phyloP scores from a whole-genome alignment of 805 yeast species.

The Kodamaea hsintzibuensis region DNA sequence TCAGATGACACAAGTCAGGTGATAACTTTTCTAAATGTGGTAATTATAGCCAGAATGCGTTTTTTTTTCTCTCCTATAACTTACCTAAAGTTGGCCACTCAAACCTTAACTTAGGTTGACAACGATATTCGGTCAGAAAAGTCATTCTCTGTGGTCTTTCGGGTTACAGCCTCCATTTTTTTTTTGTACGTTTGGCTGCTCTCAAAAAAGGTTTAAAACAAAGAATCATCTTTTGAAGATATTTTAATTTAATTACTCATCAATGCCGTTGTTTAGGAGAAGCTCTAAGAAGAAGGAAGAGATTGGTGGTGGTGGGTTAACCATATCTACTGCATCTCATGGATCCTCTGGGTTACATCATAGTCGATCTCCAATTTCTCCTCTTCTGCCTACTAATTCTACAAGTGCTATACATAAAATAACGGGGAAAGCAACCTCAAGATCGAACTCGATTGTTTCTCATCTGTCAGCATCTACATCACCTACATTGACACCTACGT shows the following conservation, averaged over 20 bases:
- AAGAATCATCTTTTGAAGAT: background rate
- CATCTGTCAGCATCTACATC: background rate
- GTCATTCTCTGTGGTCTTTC: too few species aligned
- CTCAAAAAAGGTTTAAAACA: too few species aligned
- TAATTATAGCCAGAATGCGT: too few species aligned
- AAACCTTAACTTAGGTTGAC: too few species aligned
- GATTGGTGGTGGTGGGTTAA: background rate
- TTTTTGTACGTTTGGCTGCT: background rate
- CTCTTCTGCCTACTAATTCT: slow-evolving; percentile 1
- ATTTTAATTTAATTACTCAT: background rate
- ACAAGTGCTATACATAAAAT: background rate
- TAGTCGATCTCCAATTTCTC: background rate
- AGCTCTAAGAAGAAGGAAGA: slow-evolving; percentile 13
- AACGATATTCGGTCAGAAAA: too few species aligned
- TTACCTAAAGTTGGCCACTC: too few species aligned
- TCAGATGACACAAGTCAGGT: too few species aligned
- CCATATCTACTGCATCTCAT: background rate
- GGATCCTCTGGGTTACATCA: background rate
- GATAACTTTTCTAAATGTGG: too few species aligned
- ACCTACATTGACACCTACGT: background rate
- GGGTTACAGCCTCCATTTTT: background rate
- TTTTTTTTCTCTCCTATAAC: too few species aligned
- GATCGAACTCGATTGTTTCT: slow-evolving; percentile 13
- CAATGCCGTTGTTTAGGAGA: slow-evolving; percentile 14
- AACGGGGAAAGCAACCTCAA: slow-evolving; percentile 8